Evolutionary conservation across 2,329 filamentous ascomycete species (phyloP).

Genomic region (Nemania sp.): DNA sequence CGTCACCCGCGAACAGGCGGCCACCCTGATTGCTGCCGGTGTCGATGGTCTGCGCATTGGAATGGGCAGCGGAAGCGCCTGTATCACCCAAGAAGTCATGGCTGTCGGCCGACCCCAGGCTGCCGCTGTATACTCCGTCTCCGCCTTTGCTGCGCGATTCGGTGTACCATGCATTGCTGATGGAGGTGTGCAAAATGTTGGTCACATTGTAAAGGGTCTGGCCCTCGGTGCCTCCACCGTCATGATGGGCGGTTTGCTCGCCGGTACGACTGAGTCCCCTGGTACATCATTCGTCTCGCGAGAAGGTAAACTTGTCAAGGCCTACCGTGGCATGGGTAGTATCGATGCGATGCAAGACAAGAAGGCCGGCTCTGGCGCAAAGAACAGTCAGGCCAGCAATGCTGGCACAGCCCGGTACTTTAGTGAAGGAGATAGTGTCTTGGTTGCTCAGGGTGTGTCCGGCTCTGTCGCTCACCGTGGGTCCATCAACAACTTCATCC

Average conservation of each 20-base stretch:
- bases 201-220: conserved; percentile 98
- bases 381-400: conserved; percentile 78
- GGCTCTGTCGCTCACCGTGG: conserved; percentile 80
- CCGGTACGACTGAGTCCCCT: conserved; percentile 95
- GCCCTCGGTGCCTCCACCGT: conserved; percentile 91
- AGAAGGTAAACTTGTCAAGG: conserved; percentile 97
- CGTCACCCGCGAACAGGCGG: conserved; percentile 95
- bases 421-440: conserved; percentile 90
- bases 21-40: conserved; percentile 86
- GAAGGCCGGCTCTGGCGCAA: conserved; percentile 78
- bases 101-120: conserved; percentile 96
- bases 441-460: conserved; percentile 96
- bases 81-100: conserved; percentile 99
- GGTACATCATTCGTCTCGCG: conserved; percentile 95
- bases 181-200: conserved; percentile 96
- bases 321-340: conserved; percentile 97
- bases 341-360: conserved; percentile 99
- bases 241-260: conserved; percentile 99
- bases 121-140: conserved; percentile 87
- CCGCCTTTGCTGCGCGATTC: conserved; percentile 85
- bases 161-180: conserved; percentile 98
- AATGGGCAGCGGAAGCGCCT: conserved; percentile 97
- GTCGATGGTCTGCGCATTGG: conserved; percentile 96
- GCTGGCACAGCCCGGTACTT: conserved; percentile 98
- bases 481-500: conserved; percentile 92